Base-by-base conservation (phyloP, 2,329 filamentous ascomycete species). In the Aaosphaeria pasadenensis region DNA sequence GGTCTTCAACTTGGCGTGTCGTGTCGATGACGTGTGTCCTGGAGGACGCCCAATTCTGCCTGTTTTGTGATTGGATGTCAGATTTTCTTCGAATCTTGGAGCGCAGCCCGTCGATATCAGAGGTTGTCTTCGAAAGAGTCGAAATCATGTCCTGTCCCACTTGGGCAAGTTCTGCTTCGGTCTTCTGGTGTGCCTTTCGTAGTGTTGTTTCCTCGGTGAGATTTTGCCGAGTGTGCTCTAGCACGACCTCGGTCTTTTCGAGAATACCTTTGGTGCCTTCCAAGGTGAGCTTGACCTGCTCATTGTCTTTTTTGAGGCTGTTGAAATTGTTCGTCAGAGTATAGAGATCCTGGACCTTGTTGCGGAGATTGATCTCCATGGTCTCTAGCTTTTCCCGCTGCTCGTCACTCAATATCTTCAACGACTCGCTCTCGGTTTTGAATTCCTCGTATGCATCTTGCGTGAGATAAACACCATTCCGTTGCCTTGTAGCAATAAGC, bases 271-370 rank as follows among this genome's bases (percentile, higher is more conserved):
- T 87, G 0, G 92, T 95, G 33, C 89, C 84, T 46, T 92, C 88
- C 3, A 99, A 79, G 45, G 82, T 78, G 4, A 79, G 64, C 49
- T 81, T 86, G 0, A 87, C 91, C 13, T 82, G 78, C 56, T 99
- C 92, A 52, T 95, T 88, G 52, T 96, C 91, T 64, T 91, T 91
- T 71, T 94, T 96, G 59, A 97, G 72, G 1, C 82, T 85, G 73
- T 91, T 91, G 67, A 97, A 95, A 55, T 84, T 91, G 39, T 87
- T 90, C 0, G 89, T 96, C 35, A 97, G 74, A 7, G 84, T 83
- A 67, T 95, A 91, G 0, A 99, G 78, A 67, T 99, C 91, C 61
- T 97, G 91, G 2, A 95, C 86, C 68, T 96, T 97, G 74, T 95
- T 94, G 24, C 90, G 85, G 46, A 99, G 77, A 61, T 94, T 96